These are phyloP conservation scores for Hansenula lynferdii DNA, from an alignment of 1,139 yeast genomes.

Conservation along the genomic window DNA sequence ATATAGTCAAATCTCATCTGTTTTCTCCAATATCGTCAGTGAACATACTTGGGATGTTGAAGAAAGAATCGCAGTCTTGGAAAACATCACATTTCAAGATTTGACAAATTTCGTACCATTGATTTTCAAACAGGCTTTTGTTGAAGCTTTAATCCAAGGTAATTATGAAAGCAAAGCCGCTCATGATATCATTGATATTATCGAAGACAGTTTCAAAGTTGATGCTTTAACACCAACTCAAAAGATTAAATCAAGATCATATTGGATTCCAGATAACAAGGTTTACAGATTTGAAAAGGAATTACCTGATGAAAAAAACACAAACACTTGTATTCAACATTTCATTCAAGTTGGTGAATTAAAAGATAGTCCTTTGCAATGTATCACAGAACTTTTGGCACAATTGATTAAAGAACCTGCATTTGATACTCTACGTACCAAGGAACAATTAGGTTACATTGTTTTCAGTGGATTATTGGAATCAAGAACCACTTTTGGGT, in stretches of 20 bases:
- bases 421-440: conserved; percentile 83
- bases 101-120: conserved; percentile 43
- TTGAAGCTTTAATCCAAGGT: conserved; percentile 77
- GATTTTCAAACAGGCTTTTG: conserved; percentile 40
- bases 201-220: conserved; percentile 30
- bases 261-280: conserved; percentile 39
- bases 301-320: conserved; percentile 63
- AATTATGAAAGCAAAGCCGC: conserved; percentile 62
- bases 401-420: conserved; percentile 83
- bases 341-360: conserved; percentile 62
- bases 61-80: conserved; percentile 54
- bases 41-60: conserved; percentile 64
- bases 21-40: conserved; percentile 57
- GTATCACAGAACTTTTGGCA: conserved; percentile 60
- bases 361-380: conserved; percentile 29
- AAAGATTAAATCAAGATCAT: conserved; percentile 44
- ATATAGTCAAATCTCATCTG: conserved; percentile 64
- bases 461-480: conserved; percentile 74
- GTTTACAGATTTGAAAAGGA: conserved; percentile 45
- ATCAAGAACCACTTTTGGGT: conserved; percentile 71
- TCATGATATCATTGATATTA: conserved; percentile 37
- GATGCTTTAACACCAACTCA: conserved; percentile 27
- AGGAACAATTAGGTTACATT: conserved; percentile 88
- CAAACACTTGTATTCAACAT: conserved; percentile 83
- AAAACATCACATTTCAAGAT: conserved; percentile 44